Evolutionary conservation across 331 rosid genomes (phyloP).

Genomic region (Spiraea crenata): DNA sequence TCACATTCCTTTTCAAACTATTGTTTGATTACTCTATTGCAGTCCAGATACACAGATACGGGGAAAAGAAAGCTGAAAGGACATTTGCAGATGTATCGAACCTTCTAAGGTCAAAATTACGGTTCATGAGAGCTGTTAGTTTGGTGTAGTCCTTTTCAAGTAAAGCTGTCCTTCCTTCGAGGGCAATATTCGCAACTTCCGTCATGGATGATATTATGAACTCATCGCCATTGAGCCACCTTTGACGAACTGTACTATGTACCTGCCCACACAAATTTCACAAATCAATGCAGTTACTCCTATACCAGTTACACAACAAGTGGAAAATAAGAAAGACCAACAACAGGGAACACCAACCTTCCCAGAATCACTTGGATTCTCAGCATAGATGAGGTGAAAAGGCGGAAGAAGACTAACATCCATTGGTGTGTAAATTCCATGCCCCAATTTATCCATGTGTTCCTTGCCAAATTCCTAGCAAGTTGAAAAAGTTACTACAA

Average conservation of each 20-base stretch:
- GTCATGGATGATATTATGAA: constrained; percentile 69
- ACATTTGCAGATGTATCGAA: constrained; percentile 16
- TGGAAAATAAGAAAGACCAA: background rate
- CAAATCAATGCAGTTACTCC: background rate
- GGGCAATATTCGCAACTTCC: constrained; percentile 70
- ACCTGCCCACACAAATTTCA: constrained; percentile 42
- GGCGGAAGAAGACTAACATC: constrained; percentile 79
- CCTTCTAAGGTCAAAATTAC: constrained; percentile 86
- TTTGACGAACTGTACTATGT: constrained; percentile 74
- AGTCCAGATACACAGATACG: background rate
- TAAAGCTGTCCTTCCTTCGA: constrained; percentile 64
- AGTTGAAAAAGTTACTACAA: background rate
- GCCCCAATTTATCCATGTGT: constrained; percentile 64
- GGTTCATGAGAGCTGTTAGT: constrained; percentile 70
- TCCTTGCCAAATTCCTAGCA: constrained; percentile 78
- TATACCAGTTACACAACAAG: background rate
- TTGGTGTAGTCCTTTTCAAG: constrained; percentile 60
- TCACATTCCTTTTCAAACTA: background rate
- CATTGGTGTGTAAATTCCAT: constrained; percentile 76
- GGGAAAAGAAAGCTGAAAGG: background rate
- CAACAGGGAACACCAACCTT: constrained; percentile 47
- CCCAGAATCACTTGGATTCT: constrained; percentile 97
- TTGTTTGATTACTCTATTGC: background rate
- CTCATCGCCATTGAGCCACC: constrained; percentile 87
- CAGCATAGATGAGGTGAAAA: constrained; percentile 72